Conservation (phyloP, 2,329 filamentous ascomycete species). For the Chaetomium sp. region DNA sequence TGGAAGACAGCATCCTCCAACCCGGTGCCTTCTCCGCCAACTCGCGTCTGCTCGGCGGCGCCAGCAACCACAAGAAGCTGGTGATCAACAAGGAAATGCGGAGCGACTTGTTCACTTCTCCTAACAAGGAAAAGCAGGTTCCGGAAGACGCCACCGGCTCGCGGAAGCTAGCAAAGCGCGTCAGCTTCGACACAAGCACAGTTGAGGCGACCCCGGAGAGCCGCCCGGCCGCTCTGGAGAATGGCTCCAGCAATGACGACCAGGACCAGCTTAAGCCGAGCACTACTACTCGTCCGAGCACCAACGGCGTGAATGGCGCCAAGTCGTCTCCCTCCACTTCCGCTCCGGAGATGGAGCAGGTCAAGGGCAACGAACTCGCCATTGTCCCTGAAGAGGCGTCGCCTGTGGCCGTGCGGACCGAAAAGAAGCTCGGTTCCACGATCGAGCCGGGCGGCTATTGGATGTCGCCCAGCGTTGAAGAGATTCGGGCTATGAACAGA, state of each 20-base stretch:
- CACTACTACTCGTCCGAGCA: slow-evolving; percentile 43
- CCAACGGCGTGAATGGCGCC: slow-evolving; percentile 45
- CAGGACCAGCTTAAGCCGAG: slow-evolving; percentile 61
- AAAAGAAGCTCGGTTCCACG: slow-evolving; percentile 42
- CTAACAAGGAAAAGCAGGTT: slow-evolving; percentile 54
- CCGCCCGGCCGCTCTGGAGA: slow-evolving; percentile 46
- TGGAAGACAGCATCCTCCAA: slow-evolving; percentile 82
- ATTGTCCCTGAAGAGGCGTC: slow-evolving; percentile 74
- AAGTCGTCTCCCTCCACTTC: slow-evolving; percentile 36
- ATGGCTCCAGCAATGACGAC: slow-evolving; percentile 57
- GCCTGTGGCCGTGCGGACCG: slow-evolving; percentile 40
- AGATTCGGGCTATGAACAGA: slow-evolving; percentile 77
- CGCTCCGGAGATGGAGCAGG: slow-evolving; percentile 66
- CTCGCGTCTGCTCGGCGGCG: slow-evolving; percentile 65
- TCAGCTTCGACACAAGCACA: slow-evolving; percentile 81
- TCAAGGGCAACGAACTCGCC: slow-evolving; percentile 73
- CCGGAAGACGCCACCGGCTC: slow-evolving; percentile 47
- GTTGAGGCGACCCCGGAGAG: slow-evolving; percentile 50
- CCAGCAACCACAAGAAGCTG: slow-evolving; percentile 80
- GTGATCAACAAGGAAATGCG: slow-evolving; percentile 88
- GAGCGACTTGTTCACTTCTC: slow-evolving; percentile 68
- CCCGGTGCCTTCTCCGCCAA: slow-evolving; percentile 82
- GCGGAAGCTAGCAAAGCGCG: slow-evolving; percentile 74
- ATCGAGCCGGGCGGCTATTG: slow-evolving; percentile 75
- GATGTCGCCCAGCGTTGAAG: slow-evolving; percentile 75